Evolutionary conservation across 2,329 filamentous ascomycete species (phyloP).

Genomic region (Epichloe amarillans): DNA sequence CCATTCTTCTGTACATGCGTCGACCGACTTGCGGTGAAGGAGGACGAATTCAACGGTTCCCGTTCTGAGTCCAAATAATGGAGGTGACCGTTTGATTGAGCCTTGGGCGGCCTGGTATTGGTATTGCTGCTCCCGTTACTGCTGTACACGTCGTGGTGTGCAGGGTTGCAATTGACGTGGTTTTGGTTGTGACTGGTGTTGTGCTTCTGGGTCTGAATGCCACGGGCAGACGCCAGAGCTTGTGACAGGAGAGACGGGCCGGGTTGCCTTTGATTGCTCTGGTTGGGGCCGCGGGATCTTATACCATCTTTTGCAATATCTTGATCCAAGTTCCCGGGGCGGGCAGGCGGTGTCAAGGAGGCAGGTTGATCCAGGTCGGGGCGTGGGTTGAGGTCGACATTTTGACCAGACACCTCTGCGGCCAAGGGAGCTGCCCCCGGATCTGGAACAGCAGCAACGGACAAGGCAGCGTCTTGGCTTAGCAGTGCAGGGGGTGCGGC

Average conservation of each 20-base stretch:
- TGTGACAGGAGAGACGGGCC: slow-evolving; percentile 44
- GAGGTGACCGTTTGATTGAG: not conserved
- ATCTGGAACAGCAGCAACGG: slow-evolving; percentile 4
- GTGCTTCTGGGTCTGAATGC: slow-evolving; percentile 22
- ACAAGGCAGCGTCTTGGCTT: slow-evolving; percentile 15
- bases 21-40: slow-evolving; percentile 3
- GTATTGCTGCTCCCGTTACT: not conserved
- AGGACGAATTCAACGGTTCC: not conserved
- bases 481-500: slow-evolving; percentile 36
- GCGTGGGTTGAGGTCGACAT: slow-evolving; percentile 1
- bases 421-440: not conserved
- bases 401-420: slow-evolving; percentile 9
- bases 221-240: slow-evolving; percentile 45
- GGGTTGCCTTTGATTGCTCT: slow-evolving; percentile 17
- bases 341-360: slow-evolving; percentile 1
- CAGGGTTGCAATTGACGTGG: not conserved
- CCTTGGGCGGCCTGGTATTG: not conserved
- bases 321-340: slow-evolving; percentile 2
- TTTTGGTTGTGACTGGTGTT: not conserved
- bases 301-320: slow-evolving; percentile 20
- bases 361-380: not conserved
- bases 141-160: not conserved
- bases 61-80: not conserved
- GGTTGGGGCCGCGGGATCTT: slow-evolving; percentile 32
- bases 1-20: slow-evolving; percentile 3